Percentiles rank a stretch among this genome's conserved stretches.
phyloP scores from a whole-genome alignment of 306 rosid species.

The Luffa aegyptiaca region DNA sequence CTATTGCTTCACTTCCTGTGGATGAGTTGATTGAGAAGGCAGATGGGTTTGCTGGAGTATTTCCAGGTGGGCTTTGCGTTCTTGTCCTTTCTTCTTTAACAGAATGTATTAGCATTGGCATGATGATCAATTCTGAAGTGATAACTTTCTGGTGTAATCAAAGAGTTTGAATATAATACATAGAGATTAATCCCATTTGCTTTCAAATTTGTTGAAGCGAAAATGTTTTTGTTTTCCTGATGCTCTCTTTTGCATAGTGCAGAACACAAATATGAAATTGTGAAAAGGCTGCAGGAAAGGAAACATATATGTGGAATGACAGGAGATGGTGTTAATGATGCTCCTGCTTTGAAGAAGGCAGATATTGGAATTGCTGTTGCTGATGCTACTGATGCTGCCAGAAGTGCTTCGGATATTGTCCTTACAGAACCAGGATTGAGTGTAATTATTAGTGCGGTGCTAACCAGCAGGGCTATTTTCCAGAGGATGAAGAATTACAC shows the following conservation, averaged over 20 bases:
- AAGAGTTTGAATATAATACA: neutral
- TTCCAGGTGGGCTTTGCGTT: constrained; percentile 55
- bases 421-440: constrained; percentile 98
- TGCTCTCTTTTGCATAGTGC: constrained; percentile 9
- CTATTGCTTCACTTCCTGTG: constrained; percentile 73
- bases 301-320: constrained; percentile 99
- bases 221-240: neutral
- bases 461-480: constrained; percentile 95
- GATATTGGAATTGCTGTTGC: constrained; percentile 99
- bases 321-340: constrained; percentile 98
- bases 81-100: neutral
- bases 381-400: constrained; percentile 98
- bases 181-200: neutral
- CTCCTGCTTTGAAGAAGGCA: constrained; percentile 94
- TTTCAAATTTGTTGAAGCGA: neutral
- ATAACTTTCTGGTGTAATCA: neutral
- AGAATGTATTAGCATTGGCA: neutral
- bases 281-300: constrained; percentile 81
- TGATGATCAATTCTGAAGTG: neutral
- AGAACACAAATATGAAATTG: constrained; percentile 99
- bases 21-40: constrained; percentile 99
- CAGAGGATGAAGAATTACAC: constrained; percentile 99
- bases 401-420: constrained; percentile 96
- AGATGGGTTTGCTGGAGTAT: constrained; percentile 98
- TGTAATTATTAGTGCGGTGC: constrained; percentile 93